These are phyloP conservation scores for Melanogaster broomeanus DNA, from an alignment of 768 basidiomycete genomes.

Conservation along the genomic window DNA sequence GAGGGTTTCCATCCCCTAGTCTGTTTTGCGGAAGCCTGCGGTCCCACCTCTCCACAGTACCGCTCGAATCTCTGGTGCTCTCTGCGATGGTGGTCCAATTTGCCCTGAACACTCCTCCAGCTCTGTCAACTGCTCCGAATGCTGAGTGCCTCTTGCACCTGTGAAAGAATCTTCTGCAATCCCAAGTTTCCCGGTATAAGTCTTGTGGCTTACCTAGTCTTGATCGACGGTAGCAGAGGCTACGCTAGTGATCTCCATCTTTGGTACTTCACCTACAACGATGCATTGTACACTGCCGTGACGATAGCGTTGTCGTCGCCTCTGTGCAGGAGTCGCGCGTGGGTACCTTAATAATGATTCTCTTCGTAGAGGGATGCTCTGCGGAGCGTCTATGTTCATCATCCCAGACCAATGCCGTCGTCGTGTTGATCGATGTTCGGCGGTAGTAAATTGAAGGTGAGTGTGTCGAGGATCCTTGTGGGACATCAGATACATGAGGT, in stretches of 20 bases:
- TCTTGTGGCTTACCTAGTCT: neutral
- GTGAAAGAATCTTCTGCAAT: neutral
- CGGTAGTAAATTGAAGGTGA: constrained; percentile 9
- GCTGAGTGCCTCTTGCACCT: neutral
- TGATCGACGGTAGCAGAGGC: neutral
- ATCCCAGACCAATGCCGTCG: constrained; percentile 10
- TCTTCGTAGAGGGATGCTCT: constrained; percentile 14
- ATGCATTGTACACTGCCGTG: neutral
- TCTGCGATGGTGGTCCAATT: neutral
- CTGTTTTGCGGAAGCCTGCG: constrained; percentile 1
- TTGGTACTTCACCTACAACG: neutral
- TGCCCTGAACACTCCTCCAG: constrained; percentile 4
- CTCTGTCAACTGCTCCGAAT: neutral
- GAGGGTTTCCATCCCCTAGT: constrained; percentile 9
- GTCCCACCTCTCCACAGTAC: neutral
- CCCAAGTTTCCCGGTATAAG: neutral
- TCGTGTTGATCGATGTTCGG: neutral
- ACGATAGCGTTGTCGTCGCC: neutral
- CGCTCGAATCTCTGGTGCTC: neutral
- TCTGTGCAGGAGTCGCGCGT: neutral
- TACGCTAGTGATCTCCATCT: neutral
- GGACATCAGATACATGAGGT: constrained; percentile 10
- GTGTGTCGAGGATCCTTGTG: constrained; percentile 10
- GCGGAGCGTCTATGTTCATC: constrained; percentile 3
- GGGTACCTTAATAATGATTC: constrained; percentile 2